phyloP scores from a whole-genome alignment of 1,284 basidiomycete species.

The Ceratobasidium sp. region DNA sequence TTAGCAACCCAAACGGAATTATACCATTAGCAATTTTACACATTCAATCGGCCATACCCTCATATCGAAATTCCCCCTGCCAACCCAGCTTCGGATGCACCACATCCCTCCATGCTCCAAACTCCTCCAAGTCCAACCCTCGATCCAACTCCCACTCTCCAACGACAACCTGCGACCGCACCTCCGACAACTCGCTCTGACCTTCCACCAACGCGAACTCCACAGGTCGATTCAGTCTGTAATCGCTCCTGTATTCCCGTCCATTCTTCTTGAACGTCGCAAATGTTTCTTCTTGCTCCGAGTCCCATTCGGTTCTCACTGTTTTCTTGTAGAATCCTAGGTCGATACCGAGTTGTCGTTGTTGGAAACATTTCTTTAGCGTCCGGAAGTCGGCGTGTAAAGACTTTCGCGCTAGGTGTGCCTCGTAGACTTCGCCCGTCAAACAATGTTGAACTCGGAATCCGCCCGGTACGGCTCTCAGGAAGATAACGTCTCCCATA shows the following conservation, averaged over 20 bases:
- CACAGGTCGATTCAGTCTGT: too few species aligned
- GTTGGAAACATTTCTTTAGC: not conserved
- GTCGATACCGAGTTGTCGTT: not conserved
- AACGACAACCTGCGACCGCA: conserved; percentile 1
- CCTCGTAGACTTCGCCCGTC: not conserved
- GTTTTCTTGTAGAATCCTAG: not conserved
- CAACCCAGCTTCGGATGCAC: not conserved
- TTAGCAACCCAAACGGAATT: too few species aligned
- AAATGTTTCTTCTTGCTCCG: not conserved
- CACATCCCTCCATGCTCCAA: not conserved
- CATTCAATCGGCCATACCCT: not conserved
- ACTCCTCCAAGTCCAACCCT: not conserved
- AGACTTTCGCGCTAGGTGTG: not conserved
- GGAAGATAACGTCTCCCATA: not conserved
- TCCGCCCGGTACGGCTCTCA: not conserved
- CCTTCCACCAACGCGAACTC: not conserved
- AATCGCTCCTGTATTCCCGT: not conserved
- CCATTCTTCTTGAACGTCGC: not conserved
- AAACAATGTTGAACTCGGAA: not conserved
- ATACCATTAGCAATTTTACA: too few species aligned
- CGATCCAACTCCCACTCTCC: not conserved
- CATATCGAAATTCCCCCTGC: not conserved
- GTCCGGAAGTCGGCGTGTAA: not conserved
- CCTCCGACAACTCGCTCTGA: not conserved
- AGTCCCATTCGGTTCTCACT: not conserved